A percentile compares a stretch with the other conserved stretches of the same genome.
phyloP scores from a whole-genome alignment of 441 rosid genomes.

The Omphalea diandra region DNA sequence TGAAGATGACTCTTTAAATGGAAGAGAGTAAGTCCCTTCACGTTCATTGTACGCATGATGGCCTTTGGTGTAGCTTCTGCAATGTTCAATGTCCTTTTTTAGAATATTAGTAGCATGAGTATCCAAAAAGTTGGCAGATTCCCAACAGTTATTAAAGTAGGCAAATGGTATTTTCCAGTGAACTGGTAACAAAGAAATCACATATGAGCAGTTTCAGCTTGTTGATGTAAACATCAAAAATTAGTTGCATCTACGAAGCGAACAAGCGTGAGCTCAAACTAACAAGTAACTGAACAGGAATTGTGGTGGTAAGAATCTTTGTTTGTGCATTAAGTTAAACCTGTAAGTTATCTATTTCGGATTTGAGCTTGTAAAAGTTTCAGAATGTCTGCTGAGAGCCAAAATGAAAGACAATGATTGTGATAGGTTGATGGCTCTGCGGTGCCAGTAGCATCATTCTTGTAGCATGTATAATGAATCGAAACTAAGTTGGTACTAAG shows the following conservation, averaged over 20 bases:
- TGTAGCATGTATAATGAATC: background rate
- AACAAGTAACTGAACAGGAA: background rate
- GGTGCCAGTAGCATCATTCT: too few relatives aligned
- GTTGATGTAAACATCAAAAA: too few relatives aligned
- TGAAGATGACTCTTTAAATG: conserved; percentile 76
- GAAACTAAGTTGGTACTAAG: too few relatives aligned
- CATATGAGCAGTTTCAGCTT: background rate
- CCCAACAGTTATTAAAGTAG: background rate
- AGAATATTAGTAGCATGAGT: conserved; percentile 13
- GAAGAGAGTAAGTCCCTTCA: conserved; percentile 68
- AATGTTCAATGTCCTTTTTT: conserved; percentile 8
- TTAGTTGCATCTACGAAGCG: background rate
- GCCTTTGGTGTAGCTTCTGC: conserved; percentile 82
- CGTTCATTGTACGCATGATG: conserved; percentile 71
- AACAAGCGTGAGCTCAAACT: background rate
- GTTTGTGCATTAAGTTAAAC: background rate
- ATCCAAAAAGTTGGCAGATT: background rate
- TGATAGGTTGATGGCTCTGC: background rate
- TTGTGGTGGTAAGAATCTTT: background rate
- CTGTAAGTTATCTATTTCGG: background rate
- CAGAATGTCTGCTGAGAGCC: background rate
- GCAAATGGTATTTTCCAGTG: background rate
- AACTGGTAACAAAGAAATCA: conserved; percentile 6
- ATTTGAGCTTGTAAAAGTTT: background rate
- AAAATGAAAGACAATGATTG: background rate